Evolutionary conservation across 176 grass and related monocot genomes (phyloP).

Genomic region (Cenchrus americanus): DNA sequence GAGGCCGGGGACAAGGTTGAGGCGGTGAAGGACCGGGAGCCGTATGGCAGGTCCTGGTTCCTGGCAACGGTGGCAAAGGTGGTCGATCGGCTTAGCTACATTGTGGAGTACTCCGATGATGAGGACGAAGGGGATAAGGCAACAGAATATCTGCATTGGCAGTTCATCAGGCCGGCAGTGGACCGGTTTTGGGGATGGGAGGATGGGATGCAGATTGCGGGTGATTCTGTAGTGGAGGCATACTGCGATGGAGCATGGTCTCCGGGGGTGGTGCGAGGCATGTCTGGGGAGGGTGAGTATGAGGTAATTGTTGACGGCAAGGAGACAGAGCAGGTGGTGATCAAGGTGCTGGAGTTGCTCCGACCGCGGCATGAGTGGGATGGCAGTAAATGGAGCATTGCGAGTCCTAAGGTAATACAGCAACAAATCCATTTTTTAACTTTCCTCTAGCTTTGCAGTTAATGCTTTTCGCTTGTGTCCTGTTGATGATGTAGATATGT

Average conservation of each 20-base stretch:
- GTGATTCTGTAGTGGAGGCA: slow-evolving; percentile 34
- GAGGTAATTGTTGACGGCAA: slow-evolving; percentile 8
- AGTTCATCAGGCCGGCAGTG: slow-evolving; percentile 44
- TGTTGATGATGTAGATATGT: neutral
- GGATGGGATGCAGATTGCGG: neutral
- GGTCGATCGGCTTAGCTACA: slow-evolving; percentile 29
- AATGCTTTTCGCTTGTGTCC: neutral
- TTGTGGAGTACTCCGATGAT: slow-evolving; percentile 48
- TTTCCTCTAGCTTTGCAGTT: neutral
- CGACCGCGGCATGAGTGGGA: slow-evolving; percentile 43
- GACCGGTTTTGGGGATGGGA: neutral
- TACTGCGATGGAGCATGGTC: slow-evolving; percentile 51
- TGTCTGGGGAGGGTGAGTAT: slow-evolving; percentile 34
- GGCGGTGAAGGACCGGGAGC: slow-evolving; percentile 36
- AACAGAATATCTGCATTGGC: slow-evolving; percentile 49
- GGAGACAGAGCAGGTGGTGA: neutral
- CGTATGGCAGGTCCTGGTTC: slow-evolving; percentile 56
- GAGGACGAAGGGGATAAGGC: slow-evolving; percentile 8
- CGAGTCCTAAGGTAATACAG: slow-evolving; percentile 23
- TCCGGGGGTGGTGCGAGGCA: slow-evolving; percentile 31
- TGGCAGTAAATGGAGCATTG: slow-evolving; percentile 44
- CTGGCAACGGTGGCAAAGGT: slow-evolving; percentile 37
- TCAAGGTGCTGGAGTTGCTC: slow-evolving; percentile 29
- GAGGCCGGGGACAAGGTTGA: slow-evolving; percentile 45
- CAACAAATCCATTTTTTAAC: neutral